Evolutionary conservation across 306 rosid species (phyloP).

Genomic region (Prunus mira): DNA sequence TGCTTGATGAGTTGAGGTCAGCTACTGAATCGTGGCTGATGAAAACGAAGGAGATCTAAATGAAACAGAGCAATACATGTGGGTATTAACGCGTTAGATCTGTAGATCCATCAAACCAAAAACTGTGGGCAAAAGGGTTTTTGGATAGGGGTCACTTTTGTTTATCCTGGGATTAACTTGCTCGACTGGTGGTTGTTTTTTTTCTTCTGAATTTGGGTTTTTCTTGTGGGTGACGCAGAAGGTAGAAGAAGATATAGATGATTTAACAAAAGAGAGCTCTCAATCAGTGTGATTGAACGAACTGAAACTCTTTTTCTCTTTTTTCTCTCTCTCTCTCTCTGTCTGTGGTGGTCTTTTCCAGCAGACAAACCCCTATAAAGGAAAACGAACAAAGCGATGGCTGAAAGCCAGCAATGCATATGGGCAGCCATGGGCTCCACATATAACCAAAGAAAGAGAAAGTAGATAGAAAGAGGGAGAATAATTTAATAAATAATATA

Average conservation of each 20-base stretch:
- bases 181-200: neutral
- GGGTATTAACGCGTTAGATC: constrained; percentile 66
- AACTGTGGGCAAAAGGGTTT: constrained; percentile 45
- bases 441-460: constrained; percentile 27
- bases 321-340: neutral
- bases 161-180: neutral
- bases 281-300: constrained; percentile 37
- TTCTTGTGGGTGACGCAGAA: constrained; percentile 5
- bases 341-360: constrained; percentile 5
- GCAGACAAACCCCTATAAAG: constrained; percentile 32
- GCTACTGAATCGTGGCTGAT: constrained; percentile 27
- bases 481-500: neutral
- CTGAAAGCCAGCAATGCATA: constrained; percentile 53
- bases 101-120: constrained; percentile 60
- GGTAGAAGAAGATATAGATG: neutral
- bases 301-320: constrained; percentile 22
- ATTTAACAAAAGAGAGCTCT: constrained; percentile 13
- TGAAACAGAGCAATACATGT: constrained; percentile 52
- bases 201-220: neutral
- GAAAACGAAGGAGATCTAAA: constrained; percentile 62
- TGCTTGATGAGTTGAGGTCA: constrained; percentile 30
- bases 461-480: constrained; percentile 29
- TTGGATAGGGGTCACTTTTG: constrained; percentile 20
- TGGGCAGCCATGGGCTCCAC: constrained; percentile 54
- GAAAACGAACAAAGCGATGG: constrained; percentile 40